phyloP scores from a whole-genome alignment of 805 yeast genomes.

The Nakazawaea laoshanensis region DNA sequence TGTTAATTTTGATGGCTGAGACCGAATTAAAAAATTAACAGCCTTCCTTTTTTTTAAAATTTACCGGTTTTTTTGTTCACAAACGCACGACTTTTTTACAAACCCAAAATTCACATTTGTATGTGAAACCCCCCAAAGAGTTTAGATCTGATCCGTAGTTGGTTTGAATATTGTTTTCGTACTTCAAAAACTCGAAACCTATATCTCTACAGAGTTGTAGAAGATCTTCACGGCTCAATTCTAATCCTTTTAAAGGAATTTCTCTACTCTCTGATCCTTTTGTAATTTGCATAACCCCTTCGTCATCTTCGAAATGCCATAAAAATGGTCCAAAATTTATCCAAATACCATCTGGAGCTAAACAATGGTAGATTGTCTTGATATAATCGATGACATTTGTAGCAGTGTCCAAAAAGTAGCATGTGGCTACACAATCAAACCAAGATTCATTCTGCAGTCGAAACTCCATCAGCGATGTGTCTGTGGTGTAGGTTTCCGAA shows the following conservation, averaged over 20 bases:
- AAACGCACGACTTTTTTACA: too few species aligned
- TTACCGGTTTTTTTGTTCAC: too few species aligned
- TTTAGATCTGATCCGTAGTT: slow-evolving; percentile 44
- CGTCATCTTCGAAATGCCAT: slow-evolving; percentile 63
- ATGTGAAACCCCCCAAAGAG: slow-evolving; percentile 46
- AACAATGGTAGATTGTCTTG: slow-evolving; percentile 34
- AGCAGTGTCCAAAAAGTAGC: slow-evolving; percentile 61
- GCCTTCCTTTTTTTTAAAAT: neutral
- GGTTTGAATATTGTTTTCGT: slow-evolving; percentile 34
- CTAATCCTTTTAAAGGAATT: slow-evolving; percentile 45
- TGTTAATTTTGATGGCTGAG: too few species aligned
- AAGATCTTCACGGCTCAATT: slow-evolving; percentile 49
- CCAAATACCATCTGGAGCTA: slow-evolving; percentile 44
- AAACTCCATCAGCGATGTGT: slow-evolving; percentile 30
- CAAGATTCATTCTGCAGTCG: slow-evolving; percentile 26
- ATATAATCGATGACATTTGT: slow-evolving; percentile 50
- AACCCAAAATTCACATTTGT: slow-evolving; percentile 65
- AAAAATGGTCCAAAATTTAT: slow-evolving; percentile 60
- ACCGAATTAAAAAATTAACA: too few species aligned
- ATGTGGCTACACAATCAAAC: slow-evolving; percentile 42
- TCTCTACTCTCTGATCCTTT: slow-evolving; percentile 12
- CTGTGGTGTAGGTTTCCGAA: slow-evolving; percentile 27
- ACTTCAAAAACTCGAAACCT: slow-evolving; percentile 43
- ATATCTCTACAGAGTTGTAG: slow-evolving; percentile 31
- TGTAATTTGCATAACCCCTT: slow-evolving; percentile 18